Base-by-base conservation (phyloP, 768 basidiomycete genomes). In the Scleroderma citrinum region DNA sequence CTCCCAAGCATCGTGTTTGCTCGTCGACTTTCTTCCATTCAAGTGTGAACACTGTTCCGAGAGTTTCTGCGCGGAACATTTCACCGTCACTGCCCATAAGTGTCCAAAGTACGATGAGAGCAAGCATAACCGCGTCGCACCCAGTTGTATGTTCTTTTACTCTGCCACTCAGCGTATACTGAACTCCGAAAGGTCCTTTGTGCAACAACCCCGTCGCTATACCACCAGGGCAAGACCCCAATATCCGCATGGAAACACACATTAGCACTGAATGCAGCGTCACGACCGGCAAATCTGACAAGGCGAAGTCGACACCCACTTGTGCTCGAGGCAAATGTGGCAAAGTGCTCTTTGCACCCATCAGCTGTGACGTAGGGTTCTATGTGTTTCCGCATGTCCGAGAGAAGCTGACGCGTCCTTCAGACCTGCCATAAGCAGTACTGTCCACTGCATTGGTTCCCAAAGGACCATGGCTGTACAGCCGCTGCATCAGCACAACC, bases 1-100 rank as follows among this genome's bases (percentile, higher is more conserved):
- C 67, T 80, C 83, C 13, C 73, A 79, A 44, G 62, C 76, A 0
- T 67, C 77, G 1, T 92, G 90, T 67, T 66, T 74, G 24, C 76
- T 87, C 53, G 76, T 91, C 60, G 90, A 92, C 71, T 92, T 91
- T 56, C 71, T 92, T 11, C 89, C 90, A 0, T 86, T 92, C 75
- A 86, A 84, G 67, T 93, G 90, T 64, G 83, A 87, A 44, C 87
- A 90, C 58, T 93, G 90, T 64, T 60, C 73, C 13, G 64, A 74
- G 14, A 71, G 74, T 0, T 92, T 82, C 69, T 93, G 91, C 57
- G 80, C 81, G 36, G 85, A 89, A 12, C 90, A 93, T 60, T 92
- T 83, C 70, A 77, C 76, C 52, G 85, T 83, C 12, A 69, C 76
- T 16, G 74, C 74, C 2, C 90, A 92, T 59, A 70, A 66, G 32